Percentiles rank a stretch among this genome's conserved stretches.
Evolutionary conservation across 768 basidiomycete species (phyloP).

Genomic region (Kwoniella sp.): DNA sequence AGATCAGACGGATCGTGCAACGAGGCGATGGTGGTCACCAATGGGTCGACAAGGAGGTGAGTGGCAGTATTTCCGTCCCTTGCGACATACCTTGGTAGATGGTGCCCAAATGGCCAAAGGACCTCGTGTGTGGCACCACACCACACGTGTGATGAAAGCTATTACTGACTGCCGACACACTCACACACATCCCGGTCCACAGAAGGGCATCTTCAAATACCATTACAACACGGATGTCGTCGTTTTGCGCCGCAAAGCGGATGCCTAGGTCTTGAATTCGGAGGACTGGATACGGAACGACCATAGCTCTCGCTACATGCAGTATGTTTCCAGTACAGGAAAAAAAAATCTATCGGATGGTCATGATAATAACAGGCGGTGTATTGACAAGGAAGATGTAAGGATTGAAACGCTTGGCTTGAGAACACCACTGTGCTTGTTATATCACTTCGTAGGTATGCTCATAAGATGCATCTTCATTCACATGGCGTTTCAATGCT

Average conservation of each 20-base stretch:
- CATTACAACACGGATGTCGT: constrained; percentile 66
- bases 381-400: too few relatives aligned
- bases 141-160: too few relatives aligned
- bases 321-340: too few relatives aligned
- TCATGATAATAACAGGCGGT: too few relatives aligned
- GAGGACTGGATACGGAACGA: not conserved
- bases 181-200: too few relatives aligned
- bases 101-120: not conserved
- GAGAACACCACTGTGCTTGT: too few relatives aligned
- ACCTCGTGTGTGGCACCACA: not conserved
- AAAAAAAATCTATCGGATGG: too few relatives aligned
- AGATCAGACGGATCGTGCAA: constrained; percentile 64
- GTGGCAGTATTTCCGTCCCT: too few relatives aligned
- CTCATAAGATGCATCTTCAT: constrained; percentile 1
- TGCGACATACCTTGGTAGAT: too few relatives aligned
- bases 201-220: constrained; percentile 73
- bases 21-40: constrained; percentile 59
- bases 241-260: constrained; percentile 15
- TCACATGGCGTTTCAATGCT: not conserved
- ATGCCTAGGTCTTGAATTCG: not conserved
- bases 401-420: too few relatives aligned
- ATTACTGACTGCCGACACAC: too few relatives aligned
- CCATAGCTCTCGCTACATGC: not conserved
- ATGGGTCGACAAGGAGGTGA: constrained; percentile 71
- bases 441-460: too few relatives aligned